Percentiles rank a stretch among this genome's conserved stretches.
Conservation (phyloP, 306 rosid species). For the Alnus rubra region DNA sequence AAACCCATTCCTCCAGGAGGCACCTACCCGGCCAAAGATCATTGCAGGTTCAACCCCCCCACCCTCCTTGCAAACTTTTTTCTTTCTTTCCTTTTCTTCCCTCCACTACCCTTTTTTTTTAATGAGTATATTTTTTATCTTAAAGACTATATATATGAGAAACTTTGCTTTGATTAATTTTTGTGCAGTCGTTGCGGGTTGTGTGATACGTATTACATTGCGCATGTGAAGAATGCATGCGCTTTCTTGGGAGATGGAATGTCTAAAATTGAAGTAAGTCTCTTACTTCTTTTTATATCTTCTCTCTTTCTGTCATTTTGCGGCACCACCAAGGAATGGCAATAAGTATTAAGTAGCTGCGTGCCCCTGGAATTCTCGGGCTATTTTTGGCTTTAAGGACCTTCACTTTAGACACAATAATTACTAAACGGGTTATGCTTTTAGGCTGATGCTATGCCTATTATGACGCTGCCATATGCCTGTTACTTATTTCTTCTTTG, state of each 20-base stretch:
- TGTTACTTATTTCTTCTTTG: neutral
- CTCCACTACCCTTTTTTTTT: neutral
- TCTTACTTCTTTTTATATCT: conserved; percentile 10
- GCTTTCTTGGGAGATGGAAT: conserved; percentile 98
- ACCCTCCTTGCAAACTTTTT: neutral
- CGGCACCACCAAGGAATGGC: neutral
- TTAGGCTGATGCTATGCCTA: neutral
- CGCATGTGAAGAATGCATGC: conserved; percentile 95
- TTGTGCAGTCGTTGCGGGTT: conserved; percentile 77
- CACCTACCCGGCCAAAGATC: conserved; percentile 92
- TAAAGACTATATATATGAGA: too few relatives aligned
- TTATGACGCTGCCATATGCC: neutral
- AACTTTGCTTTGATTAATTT: neutral
- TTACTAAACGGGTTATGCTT: too few relatives aligned
- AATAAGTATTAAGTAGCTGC: neutral
- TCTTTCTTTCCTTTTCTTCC: neutral
- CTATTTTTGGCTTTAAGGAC: neutral
- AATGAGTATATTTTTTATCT: too few relatives aligned
- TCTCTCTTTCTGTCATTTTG: neutral
- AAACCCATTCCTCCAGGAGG: conserved; percentile 90
- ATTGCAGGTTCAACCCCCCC: conserved; percentile 64
- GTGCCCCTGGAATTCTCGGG: neutral
- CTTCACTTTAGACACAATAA: neutral
- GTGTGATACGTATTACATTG: conserved; percentile 95
- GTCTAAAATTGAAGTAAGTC: conserved; percentile 86